Percentiles rank a stretch among this genome's conserved stretches.
Conservation (phyloP, 805 yeast species). For the Myxozyma mucilagina region DNA sequence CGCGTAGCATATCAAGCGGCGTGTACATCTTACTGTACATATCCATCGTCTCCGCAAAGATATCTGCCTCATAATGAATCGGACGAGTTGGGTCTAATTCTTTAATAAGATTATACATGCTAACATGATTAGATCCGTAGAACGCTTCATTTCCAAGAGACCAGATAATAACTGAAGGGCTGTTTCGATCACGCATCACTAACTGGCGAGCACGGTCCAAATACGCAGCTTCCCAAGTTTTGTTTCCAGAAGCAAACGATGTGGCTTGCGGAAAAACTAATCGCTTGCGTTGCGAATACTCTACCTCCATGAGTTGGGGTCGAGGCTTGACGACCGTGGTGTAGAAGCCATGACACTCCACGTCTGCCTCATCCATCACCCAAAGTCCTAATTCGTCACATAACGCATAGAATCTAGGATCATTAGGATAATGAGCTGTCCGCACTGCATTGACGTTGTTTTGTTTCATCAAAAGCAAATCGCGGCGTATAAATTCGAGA, state of each 20-base stretch:
- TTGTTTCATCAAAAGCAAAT: slow-evolving; percentile 41
- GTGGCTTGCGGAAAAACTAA: slow-evolving; percentile 29
- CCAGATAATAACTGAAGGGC: slow-evolving; percentile 44
- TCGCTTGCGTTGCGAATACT: slow-evolving; percentile 22
- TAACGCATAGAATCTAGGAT: slow-evolving; percentile 40
- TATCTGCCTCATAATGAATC: slow-evolving; percentile 43
- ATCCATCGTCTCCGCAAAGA: slow-evolving; percentile 38
- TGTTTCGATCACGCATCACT: slow-evolving; percentile 42
- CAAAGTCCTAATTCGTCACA: slow-evolving; percentile 42
- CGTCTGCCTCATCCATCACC: slow-evolving; percentile 44
- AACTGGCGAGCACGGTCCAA: slow-evolving; percentile 41
- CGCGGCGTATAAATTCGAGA: slow-evolving; percentile 40
- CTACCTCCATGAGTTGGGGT: slow-evolving; percentile 30
- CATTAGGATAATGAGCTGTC: slow-evolving; percentile 45
- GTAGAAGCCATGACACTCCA: slow-evolving; percentile 45
- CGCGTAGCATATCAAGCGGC: slow-evolving; percentile 33
- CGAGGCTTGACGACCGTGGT: slow-evolving; percentile 13
- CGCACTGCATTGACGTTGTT: slow-evolving; percentile 44
- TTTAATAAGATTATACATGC: slow-evolving; percentile 39
- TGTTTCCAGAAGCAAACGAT: slow-evolving; percentile 39
- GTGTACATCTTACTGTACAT: slow-evolving; percentile 43
- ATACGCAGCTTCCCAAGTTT: slow-evolving; percentile 41
- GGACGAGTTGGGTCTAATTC: slow-evolving; percentile 38
- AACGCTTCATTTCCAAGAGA: slow-evolving; percentile 46
- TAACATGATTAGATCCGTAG: slow-evolving; percentile 41